These are phyloP conservation scores for Pleomassaria siparia DNA, from an alignment of 2,329 filamentous ascomycete species.

Conservation along the genomic window DNA sequence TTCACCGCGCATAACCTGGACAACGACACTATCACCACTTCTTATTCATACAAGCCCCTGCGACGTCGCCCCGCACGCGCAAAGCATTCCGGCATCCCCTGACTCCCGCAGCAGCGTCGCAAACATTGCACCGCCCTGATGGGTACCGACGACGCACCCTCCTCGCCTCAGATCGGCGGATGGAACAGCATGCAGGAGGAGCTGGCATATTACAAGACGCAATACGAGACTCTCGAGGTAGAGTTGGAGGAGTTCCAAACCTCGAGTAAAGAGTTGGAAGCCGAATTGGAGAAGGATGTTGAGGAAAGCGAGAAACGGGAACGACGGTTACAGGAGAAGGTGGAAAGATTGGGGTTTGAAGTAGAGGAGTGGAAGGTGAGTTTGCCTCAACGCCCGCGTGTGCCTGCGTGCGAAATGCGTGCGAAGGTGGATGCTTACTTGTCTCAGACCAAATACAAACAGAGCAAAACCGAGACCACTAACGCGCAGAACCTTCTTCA, in stretches of 20 bases:
- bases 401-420: too few relatives aligned
- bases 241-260: slow-evolving; percentile 93
- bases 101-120: slow-evolving; percentile 18
- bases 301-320: slow-evolving; percentile 94
- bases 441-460: slow-evolving; percentile 85
- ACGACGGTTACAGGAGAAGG: slow-evolving; percentile 80
- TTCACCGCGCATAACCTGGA: slow-evolving; percentile 1
- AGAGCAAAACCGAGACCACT: slow-evolving; percentile 86
- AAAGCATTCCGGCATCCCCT: slow-evolving; percentile 23
- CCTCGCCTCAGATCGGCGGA: slow-evolving; percentile 34
- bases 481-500: slow-evolving; percentile 82
- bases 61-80: slow-evolving; percentile 18
- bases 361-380: slow-evolving; percentile 98
- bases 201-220: slow-evolving; percentile 90
- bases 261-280: slow-evolving; percentile 90
- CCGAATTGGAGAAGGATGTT: slow-evolving; percentile 93
- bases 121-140: slow-evolving; percentile 25
- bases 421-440: slow-evolving; percentile 6
- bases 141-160: slow-evolving; percentile 30
- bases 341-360: slow-evolving; percentile 80
- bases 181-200: slow-evolving; percentile 64
- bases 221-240: slow-evolving; percentile 89
- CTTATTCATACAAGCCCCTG: slow-evolving; percentile 12
- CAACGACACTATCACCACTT: slow-evolving; percentile 5
- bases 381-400: slow-evolving; percentile 8